Evolutionary conservation across 495 filamentous ascomycete genomes (phyloP).

Genomic region (Alectoria sarmentosa): DNA sequence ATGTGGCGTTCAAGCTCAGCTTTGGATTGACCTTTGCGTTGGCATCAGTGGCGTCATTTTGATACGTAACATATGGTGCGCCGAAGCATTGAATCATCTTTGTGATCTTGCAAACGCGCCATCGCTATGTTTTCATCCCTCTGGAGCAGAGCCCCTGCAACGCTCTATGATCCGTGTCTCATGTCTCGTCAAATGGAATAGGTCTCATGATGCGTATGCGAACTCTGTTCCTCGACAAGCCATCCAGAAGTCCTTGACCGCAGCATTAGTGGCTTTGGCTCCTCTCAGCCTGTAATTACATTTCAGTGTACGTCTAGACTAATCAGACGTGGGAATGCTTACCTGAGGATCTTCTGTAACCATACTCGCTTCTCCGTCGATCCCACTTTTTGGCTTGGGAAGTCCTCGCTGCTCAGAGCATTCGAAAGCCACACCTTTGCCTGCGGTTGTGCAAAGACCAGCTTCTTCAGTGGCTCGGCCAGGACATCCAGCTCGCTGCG

Average conservation of each 20-base stretch:
- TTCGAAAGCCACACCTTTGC: conserved; percentile 55
- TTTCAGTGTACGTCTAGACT: conserved; percentile 26
- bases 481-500: conserved; percentile 73
- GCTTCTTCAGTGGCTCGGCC: conserved; percentile 67
- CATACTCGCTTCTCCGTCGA: conserved; percentile 55
- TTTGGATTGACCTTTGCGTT: conserved; percentile 73
- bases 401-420: conserved; percentile 45
- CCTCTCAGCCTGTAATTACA: conserved; percentile 49
- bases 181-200: conserved; percentile 1
- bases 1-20: conserved; percentile 70
- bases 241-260: conserved; percentile 63
- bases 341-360: conserved; percentile 52
- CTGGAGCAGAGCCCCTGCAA: not conserved
- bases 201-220: conserved; percentile 46
- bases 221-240: conserved; percentile 61
- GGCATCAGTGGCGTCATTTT: conserved; percentile 60
- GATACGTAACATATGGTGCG: conserved; percentile 12
- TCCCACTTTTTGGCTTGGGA: conserved; percentile 57
- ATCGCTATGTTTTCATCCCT: conserved; percentile 9
- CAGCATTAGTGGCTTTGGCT: conserved; percentile 47
- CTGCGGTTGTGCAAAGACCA: conserved; percentile 57
- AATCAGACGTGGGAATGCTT: conserved; percentile 24
- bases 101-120: conserved; percentile 10
- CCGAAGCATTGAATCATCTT: not conserved
- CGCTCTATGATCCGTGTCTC: not conserved